Evolutionary conservation across 2,329 filamentous ascomycete genomes (phyloP).

Genomic region (Arachnomyces sp.): DNA sequence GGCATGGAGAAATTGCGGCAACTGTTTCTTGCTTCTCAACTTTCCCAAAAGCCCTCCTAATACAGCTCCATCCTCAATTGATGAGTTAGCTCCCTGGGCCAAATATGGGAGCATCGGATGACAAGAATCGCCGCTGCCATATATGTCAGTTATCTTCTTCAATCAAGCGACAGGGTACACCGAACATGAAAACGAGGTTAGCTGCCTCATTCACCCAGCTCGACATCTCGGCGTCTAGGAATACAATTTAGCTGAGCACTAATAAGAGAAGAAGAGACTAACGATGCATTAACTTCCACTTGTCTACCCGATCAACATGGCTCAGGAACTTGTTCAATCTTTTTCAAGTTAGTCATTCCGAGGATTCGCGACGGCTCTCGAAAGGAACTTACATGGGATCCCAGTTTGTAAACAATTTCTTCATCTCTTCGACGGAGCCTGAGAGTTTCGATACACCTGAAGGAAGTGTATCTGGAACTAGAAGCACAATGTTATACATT

Average conservation of each 20-base stretch:
- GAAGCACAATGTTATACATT: slow-evolving; percentile 59
- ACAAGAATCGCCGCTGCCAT: slow-evolving; percentile 49
- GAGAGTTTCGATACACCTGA: slow-evolving; percentile 43
- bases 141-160: not conserved
- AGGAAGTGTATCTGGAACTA: slow-evolving; percentile 58
- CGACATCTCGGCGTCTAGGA: slow-evolving; percentile 41
- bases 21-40: slow-evolving; percentile 35
- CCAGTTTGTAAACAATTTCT: slow-evolving; percentile 53
- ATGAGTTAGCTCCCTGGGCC: slow-evolving; percentile 60
- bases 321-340: slow-evolving; percentile 35
- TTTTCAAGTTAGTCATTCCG: not conserved
- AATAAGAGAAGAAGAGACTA: not conserved
- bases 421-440: slow-evolving; percentile 56
- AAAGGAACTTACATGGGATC: slow-evolving; percentile 50
- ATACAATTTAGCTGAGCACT: not conserved
- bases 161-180: not conserved
- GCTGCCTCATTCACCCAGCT: slow-evolving; percentile 48
- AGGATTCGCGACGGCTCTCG: too few species aligned
- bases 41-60: slow-evolving; percentile 52
- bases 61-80: slow-evolving; percentile 61
- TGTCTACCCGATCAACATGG: slow-evolving; percentile 53
- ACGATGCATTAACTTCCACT: slow-evolving; percentile 61
- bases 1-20: slow-evolving; percentile 36
- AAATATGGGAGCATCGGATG: slow-evolving; percentile 59
- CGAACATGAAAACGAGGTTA: slow-evolving; percentile 41